Conservation (phyloP, 129 eudicot species). For the Arctium minus region DNA sequence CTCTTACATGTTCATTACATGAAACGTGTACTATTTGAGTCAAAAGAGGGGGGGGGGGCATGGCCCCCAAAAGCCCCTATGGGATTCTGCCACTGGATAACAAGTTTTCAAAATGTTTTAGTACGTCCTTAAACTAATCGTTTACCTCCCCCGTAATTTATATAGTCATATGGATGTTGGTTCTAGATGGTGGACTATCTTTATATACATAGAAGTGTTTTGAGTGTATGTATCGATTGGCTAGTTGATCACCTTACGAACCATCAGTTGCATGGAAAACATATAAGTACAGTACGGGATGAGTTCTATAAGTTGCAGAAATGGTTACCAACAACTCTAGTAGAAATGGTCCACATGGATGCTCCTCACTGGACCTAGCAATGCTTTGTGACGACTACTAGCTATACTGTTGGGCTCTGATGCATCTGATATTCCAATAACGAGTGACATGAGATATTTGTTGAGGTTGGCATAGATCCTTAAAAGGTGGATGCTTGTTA, state of each 20-base stretch:
- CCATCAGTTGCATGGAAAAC: background rate
- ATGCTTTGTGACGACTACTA: background rate
- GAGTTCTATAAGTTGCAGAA: no score
- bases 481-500: constrained; percentile 21
- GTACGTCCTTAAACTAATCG: background rate
- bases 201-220: background rate
- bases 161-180: background rate
- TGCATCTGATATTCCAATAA: background rate
- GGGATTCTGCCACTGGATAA: no score
- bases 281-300: background rate
- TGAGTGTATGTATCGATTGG: no score
- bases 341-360: constrained; percentile 5
- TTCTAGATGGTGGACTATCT: background rate
- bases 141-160: background rate
- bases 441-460: constrained; percentile 11
- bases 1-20: no score
- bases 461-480: constrained; percentile 24
- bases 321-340: background rate
- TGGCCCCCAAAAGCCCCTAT: no score
- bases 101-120: background rate
- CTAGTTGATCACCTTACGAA: background rate
- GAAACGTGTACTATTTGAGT: no score
- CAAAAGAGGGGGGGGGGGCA: no score
- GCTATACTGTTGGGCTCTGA: background rate
- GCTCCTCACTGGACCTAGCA: background rate